Base-by-base conservation (phyloP, 805 yeast genomes). In the Diddensiella transvaalensis region DNA sequence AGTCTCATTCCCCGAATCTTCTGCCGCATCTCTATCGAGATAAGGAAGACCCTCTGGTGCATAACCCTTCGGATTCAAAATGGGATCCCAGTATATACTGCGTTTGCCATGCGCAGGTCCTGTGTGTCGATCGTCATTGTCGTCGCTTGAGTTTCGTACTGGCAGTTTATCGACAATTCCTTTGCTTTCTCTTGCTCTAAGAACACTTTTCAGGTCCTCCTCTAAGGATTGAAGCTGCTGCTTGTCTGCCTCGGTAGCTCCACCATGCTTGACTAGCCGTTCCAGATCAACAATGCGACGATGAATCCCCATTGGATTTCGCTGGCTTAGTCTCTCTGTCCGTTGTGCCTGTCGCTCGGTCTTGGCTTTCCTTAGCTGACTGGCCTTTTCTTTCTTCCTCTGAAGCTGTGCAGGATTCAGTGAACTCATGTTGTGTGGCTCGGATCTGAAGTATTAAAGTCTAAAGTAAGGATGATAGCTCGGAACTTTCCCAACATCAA, bases 21-120 rank as follows among this genome's bases (percentile, higher is more conserved):
- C 50, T 3, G 47, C 59, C 21, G 56, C 59, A 23, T 64, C 50
- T 4, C 68, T 63, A 19, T 59, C 45, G 5, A 32, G 30, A 42
- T 48, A 46, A 10, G 55, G 52, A 1, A 70, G 67, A 40, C 74
- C 77, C 21, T 51, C 35, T 1, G 63, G 63, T 8, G 63, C 55
- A 17, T 37, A 33, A 2, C 64, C 64, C 17, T 60, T 53, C 18
- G 61, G 58, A 49, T 60, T 60, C 23, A 60, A 33, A 3, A 47
- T 48, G 0, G 62, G 61, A 35, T 60, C 62, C 60, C 62, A 60
- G 42, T 46, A 60, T 4, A 58, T 44, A 32, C 62, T 58, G 22
- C 49, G 51, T 17, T 58, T 47, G 49, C 60, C 63, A 15, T 46
- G 54, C 18, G 54, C 52, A 6, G 42, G 48, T 6, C 36, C 18